A percentile compares a stretch with the other conserved stretches of the same genome.
phyloP scores from a whole-genome alignment of 1,284 basidiomycete species.

The Cerioporus squamosus region DNA sequence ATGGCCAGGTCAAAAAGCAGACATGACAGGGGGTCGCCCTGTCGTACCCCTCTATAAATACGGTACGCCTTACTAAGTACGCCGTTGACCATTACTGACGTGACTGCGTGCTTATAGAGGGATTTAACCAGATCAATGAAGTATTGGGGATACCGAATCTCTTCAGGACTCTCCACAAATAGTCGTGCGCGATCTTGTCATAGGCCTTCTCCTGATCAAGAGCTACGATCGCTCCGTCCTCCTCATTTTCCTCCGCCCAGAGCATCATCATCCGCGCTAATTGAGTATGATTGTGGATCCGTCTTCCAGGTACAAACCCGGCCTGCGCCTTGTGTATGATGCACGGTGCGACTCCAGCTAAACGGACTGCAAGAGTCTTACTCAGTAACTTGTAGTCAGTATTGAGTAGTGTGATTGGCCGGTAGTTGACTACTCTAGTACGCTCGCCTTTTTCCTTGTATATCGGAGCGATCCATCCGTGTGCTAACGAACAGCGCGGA shows the following conservation, averaged over 20 bases:
- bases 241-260: conserved; percentile 29
- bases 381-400: conserved; percentile 37
- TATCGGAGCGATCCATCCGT: conserved; percentile 40
- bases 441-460: conserved; percentile 34
- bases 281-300: conserved; percentile 30
- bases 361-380: conserved; percentile 23
- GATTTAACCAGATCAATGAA: conserved; percentile 24
- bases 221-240: conserved; percentile 30
- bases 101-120: conserved; percentile 31
- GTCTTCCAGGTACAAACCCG: conserved; percentile 32
- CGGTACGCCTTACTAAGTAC: conserved; percentile 21
- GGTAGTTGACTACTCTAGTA: conserved; percentile 34
- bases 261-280: conserved; percentile 27
- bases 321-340: conserved; percentile 34
- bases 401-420: conserved; percentile 40
- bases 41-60: conserved; percentile 33
- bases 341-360: conserved; percentile 16
- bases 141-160: conserved; percentile 22
- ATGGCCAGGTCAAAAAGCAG: conserved; percentile 43
- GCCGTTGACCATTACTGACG: conserved; percentile 34
- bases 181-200: conserved; percentile 35
- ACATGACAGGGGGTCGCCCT: conserved; percentile 42
- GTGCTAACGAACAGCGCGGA: conserved; percentile 20
- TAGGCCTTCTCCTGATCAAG: conserved; percentile 41
- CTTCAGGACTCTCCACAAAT: conserved; percentile 30